Evolutionary conservation across 805 yeast genomes (phyloP).

Genomic region (Candida oleophila): DNA sequence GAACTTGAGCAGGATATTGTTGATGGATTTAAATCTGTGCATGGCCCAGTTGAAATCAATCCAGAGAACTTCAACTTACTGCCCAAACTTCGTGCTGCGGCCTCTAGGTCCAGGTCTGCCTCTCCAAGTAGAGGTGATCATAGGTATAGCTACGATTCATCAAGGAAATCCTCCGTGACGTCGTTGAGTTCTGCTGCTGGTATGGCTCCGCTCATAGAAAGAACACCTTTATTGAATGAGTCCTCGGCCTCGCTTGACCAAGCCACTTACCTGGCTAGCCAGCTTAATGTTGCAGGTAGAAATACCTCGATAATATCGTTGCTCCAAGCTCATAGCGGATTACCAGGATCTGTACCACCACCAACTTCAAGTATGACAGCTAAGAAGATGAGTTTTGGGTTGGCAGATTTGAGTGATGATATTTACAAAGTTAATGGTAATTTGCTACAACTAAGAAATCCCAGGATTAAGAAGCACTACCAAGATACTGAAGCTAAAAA

Average conservation of each 20-base stretch:
- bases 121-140: slow-evolving; percentile 1
- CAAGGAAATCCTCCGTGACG: slow-evolving; percentile 18
- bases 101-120: neutral
- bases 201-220: slow-evolving; percentile 10
- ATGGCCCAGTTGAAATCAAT: neutral
- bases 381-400: slow-evolving; percentile 14
- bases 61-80: neutral
- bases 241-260: slow-evolving; percentile 23
- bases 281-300: slow-evolving; percentile 5
- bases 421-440: slow-evolving; percentile 14
- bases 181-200: slow-evolving; percentile 8
- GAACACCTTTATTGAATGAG: slow-evolving; percentile 27
- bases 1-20: slow-evolving; percentile 4
- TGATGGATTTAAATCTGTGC: neutral
- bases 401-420: slow-evolving; percentile 24
- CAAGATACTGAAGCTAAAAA: slow-evolving; percentile 11
- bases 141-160: slow-evolving; percentile 2
- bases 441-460: slow-evolving; percentile 22
- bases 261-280: neutral
- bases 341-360: slow-evolving; percentile 17
- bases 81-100: neutral
- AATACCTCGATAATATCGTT: slow-evolving; percentile 27
- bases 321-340: slow-evolving; percentile 18
- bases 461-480: slow-evolving; percentile 27
- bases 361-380: slow-evolving; percentile 18